Evolutionary conservation across 2,329 filamentous ascomycete species (phyloP).

Genomic region (Atkinsonella texensis): DNA sequence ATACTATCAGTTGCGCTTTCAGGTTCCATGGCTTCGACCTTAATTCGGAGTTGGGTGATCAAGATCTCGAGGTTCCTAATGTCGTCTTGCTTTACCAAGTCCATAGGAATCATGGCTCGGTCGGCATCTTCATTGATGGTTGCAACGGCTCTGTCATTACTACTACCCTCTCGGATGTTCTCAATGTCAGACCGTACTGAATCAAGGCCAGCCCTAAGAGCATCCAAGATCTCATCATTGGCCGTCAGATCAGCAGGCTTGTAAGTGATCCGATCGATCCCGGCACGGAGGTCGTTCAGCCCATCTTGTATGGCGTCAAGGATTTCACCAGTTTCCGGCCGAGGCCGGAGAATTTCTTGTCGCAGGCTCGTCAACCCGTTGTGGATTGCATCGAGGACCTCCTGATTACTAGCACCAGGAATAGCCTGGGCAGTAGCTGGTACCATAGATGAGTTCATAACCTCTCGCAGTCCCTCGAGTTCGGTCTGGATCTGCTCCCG

Average conservation of each 20-base stretch:
- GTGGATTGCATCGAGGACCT: slow-evolving; percentile 59
- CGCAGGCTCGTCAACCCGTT: slow-evolving; percentile 65
- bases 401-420: slow-evolving; percentile 35
- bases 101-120: slow-evolving; percentile 24
- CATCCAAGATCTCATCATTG: slow-evolving; percentile 82
- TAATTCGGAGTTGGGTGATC: slow-evolving; percentile 69
- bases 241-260: slow-evolving; percentile 74
- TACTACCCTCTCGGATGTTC: slow-evolving; percentile 49
- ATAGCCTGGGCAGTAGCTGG: slow-evolving; percentile 38
- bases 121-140: slow-evolving; percentile 14
- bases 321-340: slow-evolving; percentile 70
- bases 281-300: slow-evolving; percentile 60
- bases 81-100: slow-evolving; percentile 54
- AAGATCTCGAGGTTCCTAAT: slow-evolving; percentile 78
- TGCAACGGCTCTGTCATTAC: slow-evolving; percentile 38
- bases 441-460: slow-evolving; percentile 58
- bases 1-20: slow-evolving; percentile 22
- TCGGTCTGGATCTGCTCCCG: slow-evolving; percentile 64
- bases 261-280: slow-evolving; percentile 66
- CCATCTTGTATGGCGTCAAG: slow-evolving; percentile 85
- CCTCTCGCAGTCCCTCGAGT: slow-evolving; percentile 69
- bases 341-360: slow-evolving; percentile 56
- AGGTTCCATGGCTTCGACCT: slow-evolving; percentile 51
- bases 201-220: slow-evolving; percentile 70
- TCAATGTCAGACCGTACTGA: slow-evolving; percentile 69